Evolutionary conservation across 1,284 basidiomycete species (phyloP).

Genomic region (Malassezia caprae): DNA sequence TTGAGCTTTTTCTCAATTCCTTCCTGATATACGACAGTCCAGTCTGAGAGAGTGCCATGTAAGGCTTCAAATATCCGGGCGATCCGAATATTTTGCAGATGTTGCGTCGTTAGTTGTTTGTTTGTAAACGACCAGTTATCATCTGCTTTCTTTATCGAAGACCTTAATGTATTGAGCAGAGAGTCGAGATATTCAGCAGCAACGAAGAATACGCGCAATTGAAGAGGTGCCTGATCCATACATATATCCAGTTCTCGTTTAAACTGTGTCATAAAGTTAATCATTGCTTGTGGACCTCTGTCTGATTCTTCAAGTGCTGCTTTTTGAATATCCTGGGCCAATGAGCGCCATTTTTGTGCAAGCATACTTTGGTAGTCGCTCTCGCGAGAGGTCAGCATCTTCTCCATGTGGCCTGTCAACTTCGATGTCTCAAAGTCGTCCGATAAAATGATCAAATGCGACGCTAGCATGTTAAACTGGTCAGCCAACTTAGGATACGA

Average conservation of each 20-base stretch:
- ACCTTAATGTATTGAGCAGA: neutral
- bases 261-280: neutral
- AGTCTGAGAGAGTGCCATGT: neutral
- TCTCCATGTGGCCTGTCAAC: neutral
- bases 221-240: neutral
- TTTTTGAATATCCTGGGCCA: neutral
- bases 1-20: neutral
- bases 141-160: constrained; percentile 1
- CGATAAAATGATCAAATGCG: neutral
- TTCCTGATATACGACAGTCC: neutral
- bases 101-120: neutral
- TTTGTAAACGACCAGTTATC: neutral
- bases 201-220: neutral
- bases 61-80: neutral
- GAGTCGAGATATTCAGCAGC: neutral
- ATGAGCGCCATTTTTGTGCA: neutral
- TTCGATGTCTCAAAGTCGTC: neutral
- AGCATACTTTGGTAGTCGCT: neutral
- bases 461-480: constrained; percentile 4
- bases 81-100: neutral
- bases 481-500: constrained; percentile 6
- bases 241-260: neutral
- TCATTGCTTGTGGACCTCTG: neutral
- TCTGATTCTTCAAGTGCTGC: neutral
- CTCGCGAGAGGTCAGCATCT: neutral